Base-by-base conservation (phyloP, 257 asterid genomes). In the Jacaranda mimosifolia region DNA sequence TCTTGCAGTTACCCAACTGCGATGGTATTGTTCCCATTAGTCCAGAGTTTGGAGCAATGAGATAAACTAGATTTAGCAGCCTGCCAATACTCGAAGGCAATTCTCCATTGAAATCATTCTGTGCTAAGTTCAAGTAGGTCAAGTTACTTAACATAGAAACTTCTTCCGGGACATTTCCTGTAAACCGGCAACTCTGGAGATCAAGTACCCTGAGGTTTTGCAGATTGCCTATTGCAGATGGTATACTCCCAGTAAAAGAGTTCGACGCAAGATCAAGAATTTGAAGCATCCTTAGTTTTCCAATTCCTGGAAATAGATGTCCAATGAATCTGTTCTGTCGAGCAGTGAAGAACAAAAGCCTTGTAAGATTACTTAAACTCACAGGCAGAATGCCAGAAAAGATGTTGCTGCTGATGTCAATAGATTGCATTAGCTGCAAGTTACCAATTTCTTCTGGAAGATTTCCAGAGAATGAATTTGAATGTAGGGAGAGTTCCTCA, bases 381-480 rank as follows among this genome's bases (percentile, higher is more conserved):
- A 79, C 52, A 21, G 98, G 97, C 13, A 86, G 83, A 19, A 19
- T 82, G 10, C 97, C 97, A 0, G 91, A 81, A 79, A 94, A 90
- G 15, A 70, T 21, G 84, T 94, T 94, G 51, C 7, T 66, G 77
- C 96, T 87, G 42, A 94, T 87, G 74, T 94, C 97, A 32, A 94
- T 81, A 65, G 94, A 86, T 63, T 53, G 77, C 84, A 94, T 42
- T 18, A 74, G 84, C 68, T 62, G 46, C 38, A 94, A 77, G 76
- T 80, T 77, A 26, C 97, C 97, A 11, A 94, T 72, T 70, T 94
- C 85, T 13, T 59, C 56, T 0, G 97, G 97, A 60, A 90, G 79
- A 55, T 73, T 67, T 5, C 96, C 96, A 1, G 89, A 79, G 70
- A 92, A 90, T 0, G 83, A 81, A 73, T 94, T 94, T 5, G 87